Evolutionary conservation across 176 grass and related monocot genomes (phyloP).

Genomic region (Oryza officinalis): DNA sequence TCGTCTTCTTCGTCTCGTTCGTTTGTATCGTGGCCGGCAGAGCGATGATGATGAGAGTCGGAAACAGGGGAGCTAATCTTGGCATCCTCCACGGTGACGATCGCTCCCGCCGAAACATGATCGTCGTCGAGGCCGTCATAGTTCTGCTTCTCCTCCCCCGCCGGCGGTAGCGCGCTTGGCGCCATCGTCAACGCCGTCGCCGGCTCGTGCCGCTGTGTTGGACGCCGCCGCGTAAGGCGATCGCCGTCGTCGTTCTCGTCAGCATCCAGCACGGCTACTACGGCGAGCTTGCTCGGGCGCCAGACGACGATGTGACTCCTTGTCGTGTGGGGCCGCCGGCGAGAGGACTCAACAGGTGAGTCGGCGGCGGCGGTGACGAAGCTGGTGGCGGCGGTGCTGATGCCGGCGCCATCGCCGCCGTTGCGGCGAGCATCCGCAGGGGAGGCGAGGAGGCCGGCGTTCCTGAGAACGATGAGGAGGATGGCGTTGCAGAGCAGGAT

Average conservation of each 20-base stretch:
- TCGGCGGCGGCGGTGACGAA: background rate
- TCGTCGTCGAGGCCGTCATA: background rate
- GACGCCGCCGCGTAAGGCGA: background rate
- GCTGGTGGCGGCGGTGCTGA: too few relatives aligned
- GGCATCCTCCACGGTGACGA: background rate
- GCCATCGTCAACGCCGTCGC: background rate
- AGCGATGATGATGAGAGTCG: background rate
- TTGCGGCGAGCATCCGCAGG: background rate
- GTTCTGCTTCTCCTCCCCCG: background rate
- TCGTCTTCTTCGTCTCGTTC: background rate
- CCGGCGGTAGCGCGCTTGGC: background rate
- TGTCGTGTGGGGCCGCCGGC: background rate
- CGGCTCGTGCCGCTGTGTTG: background rate
- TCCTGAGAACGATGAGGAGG: conserved; percentile 58
- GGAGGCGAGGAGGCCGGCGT: conserved; percentile 59
- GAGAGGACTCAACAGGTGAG: background rate
- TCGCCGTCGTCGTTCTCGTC: background rate
- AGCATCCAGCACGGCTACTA: background rate
- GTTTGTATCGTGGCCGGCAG: background rate
- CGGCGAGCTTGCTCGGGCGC: background rate
- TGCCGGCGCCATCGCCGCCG: too few relatives aligned
- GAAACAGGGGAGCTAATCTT: background rate
- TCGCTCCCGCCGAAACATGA: background rate
- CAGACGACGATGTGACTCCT: background rate
- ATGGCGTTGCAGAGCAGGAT: conserved; percentile 69